Percentiles rank a stretch among this genome's conserved stretches.
Evolutionary conservation across 2,329 filamentous ascomycete species (phyloP).

Genomic region (Phaeomoniella chlamydospora): DNA sequence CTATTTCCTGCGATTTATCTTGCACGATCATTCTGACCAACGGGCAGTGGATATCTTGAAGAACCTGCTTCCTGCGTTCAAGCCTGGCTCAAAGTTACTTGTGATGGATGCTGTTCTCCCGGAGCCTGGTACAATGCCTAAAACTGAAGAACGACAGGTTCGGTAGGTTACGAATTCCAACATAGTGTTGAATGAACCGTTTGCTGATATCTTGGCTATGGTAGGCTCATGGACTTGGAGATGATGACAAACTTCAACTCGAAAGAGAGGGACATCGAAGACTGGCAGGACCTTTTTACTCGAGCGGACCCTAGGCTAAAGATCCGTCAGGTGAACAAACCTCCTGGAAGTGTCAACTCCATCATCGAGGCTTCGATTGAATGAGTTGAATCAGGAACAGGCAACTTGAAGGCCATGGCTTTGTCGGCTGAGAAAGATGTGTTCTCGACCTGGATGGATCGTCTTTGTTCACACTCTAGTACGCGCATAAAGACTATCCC

Average conservation of each 20-base stretch:
- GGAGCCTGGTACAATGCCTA: conserved; percentile 10
- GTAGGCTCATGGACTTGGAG: conserved; percentile 8
- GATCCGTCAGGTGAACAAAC: conserved; percentile 5
- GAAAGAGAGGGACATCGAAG: conserved; percentile 7
- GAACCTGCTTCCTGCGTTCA: conserved; percentile 7
- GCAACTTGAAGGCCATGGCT: too few species aligned
- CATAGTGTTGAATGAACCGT: not conserved
- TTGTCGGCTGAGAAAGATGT: too few species aligned
- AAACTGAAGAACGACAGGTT: conserved; percentile 1
- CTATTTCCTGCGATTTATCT: conserved; percentile 20
- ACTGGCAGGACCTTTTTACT: conserved; percentile 7
- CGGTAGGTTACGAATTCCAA: not conserved
- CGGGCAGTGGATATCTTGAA: conserved; percentile 19
- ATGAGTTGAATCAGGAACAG: not conserved
- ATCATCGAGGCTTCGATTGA: conserved; percentile 4
- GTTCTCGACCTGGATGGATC: too few species aligned
- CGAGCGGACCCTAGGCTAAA: conserved; percentile 6
- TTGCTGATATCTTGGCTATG: conserved; percentile 2
- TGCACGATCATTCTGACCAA: conserved; percentile 23
- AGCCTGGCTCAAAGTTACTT: conserved; percentile 17
- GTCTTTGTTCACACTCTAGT: too few species aligned
- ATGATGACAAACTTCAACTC: conserved; percentile 10
- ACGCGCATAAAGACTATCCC: too few species aligned
- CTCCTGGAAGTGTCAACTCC: conserved; percentile 5
- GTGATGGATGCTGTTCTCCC: conserved; percentile 16